Evolutionary conservation across 169 alveolate species (phyloP).

Genomic region (Plasmodium gonderi): DNA sequence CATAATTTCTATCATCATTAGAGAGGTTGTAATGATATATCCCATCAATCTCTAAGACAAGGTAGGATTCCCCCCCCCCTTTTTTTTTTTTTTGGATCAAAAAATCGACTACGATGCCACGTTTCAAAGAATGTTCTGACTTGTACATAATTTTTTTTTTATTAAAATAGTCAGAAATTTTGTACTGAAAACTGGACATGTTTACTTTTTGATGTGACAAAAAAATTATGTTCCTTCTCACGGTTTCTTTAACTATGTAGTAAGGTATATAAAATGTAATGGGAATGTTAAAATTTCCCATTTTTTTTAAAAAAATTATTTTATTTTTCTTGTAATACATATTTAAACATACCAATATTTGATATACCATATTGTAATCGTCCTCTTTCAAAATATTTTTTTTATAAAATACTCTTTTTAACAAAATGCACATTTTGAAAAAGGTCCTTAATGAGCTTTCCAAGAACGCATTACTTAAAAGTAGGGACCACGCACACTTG

Average conservation of each 20-base stretch:
- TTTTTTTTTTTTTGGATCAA: slow-evolving; percentile 23
- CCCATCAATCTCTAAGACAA: slow-evolving; percentile 52
- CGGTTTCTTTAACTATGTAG: slow-evolving; percentile 17
- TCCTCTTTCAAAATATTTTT: slow-evolving; percentile 6
- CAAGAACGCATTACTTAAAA: slow-evolving; percentile 7
- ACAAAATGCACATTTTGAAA: slow-evolving; percentile 35
- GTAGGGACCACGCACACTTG: slow-evolving; percentile 44
- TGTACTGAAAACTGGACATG: slow-evolving; percentile 71
- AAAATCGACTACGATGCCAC: slow-evolving; percentile 49
- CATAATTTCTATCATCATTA: slow-evolving; percentile 10
- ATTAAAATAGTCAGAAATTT: slow-evolving; percentile 44
- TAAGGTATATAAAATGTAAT: slow-evolving; percentile 37
- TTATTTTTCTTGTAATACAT: slow-evolving; percentile 30
- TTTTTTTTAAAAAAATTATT: background rate
- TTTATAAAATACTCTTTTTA: slow-evolving; percentile 24
- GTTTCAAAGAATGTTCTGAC: slow-evolving; percentile 59
- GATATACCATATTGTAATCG: slow-evolving; percentile 37
- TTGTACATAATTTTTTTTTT: slow-evolving; percentile 36
- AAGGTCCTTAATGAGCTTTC: slow-evolving; percentile 36
- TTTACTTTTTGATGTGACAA: slow-evolving; percentile 13
- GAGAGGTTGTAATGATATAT: slow-evolving; percentile 64
- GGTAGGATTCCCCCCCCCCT: slow-evolving; percentile 3
- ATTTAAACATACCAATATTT: slow-evolving; percentile 44
- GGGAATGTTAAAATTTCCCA: slow-evolving; percentile 1
- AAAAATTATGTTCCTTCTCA: background rate